These are phyloP conservation scores for Kluyveromyces sp. DNA, from an alignment of 1,139 yeast genomes.

Conservation along the genomic window DNA sequence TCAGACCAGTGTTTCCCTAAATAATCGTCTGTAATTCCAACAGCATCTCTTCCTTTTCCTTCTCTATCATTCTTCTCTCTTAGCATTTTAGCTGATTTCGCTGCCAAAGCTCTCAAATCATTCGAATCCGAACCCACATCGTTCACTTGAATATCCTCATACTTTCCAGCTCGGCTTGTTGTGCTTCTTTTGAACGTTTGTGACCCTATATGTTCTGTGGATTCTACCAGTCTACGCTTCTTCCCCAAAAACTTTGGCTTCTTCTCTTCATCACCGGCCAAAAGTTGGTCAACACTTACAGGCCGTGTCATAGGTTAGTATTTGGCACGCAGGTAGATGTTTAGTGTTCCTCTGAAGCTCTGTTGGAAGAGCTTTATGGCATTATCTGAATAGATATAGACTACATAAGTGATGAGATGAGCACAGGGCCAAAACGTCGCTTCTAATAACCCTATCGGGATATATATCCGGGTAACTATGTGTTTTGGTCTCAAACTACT, in stretches of 20 bases:
- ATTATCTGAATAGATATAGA: too few relatives aligned
- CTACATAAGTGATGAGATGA: too few relatives aligned
- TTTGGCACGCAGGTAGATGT: too few relatives aligned
- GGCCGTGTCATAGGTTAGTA: constrained; percentile 1
- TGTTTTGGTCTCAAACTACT: too few relatives aligned
- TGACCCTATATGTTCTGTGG: neutral
- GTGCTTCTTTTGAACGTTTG: neutral
- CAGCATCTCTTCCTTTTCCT: constrained; percentile 9
- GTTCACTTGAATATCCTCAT: too few relatives aligned
- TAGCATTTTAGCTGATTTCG: constrained; percentile 1
- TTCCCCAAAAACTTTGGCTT: neutral
- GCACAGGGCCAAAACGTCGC: too few relatives aligned
- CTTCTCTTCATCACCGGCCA: neutral
- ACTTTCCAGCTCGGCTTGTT: too few relatives aligned
- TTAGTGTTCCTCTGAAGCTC: too few relatives aligned
- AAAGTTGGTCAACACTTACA: neutral
- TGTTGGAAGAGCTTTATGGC: too few relatives aligned
- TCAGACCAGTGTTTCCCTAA: constrained; percentile 57
- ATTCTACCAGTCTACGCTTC: neutral
- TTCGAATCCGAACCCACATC: neutral
- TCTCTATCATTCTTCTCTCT: neutral
- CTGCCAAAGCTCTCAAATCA: neutral
- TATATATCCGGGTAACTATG: too few relatives aligned
- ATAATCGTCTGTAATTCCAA: constrained; percentile 11
- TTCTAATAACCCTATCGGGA: too few relatives aligned